Evolutionary conservation across 2,329 filamentous ascomycete species (phyloP).

Genomic region (Metarhizium brunneum): DNA sequence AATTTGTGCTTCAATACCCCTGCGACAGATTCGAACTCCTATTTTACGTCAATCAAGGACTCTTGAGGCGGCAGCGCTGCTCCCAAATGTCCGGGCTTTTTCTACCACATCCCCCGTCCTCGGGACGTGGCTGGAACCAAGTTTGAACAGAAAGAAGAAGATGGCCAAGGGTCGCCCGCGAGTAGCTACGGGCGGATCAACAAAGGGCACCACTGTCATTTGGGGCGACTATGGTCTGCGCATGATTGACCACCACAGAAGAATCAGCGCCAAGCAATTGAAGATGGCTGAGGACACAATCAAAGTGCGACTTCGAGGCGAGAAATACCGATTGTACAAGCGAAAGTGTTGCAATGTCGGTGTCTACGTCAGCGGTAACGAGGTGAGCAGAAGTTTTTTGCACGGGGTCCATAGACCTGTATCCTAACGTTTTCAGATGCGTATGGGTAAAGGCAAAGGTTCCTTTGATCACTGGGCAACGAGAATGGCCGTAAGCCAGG

Average conservation of each 20-base stretch:
- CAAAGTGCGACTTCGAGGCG: conserved; percentile 74
- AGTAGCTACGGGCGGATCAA: conserved; percentile 83
- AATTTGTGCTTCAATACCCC: conserved; percentile 30
- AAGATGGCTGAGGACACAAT: conserved; percentile 93
- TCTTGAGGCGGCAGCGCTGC: conserved; percentile 22
- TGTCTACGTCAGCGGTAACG: conserved; percentile 91
- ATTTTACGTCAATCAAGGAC: conserved; percentile 18
- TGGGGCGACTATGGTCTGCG: conserved; percentile 95
- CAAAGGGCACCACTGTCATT: conserved; percentile 86
- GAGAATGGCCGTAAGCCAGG: conserved; percentile 79
- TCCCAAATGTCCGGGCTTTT: conserved; percentile 54
- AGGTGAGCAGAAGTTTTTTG: conserved; percentile 36
- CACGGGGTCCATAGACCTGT: background rate
- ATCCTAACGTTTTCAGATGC: conserved; percentile 41
- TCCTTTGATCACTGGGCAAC: conserved; percentile 95
- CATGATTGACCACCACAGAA: conserved; percentile 86
- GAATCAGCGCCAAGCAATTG: conserved; percentile 77
- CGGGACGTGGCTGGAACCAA: conserved; percentile 77
- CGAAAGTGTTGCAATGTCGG: conserved; percentile 86
- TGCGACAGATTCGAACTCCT: conserved; percentile 28
- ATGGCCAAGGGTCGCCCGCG: conserved; percentile 87
- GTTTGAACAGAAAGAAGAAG: conserved; percentile 64
- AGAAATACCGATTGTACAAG: conserved; percentile 89
- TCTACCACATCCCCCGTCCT: conserved; percentile 53
- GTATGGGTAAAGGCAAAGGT: conserved; percentile 99